These are phyloP conservation scores for Pleurotus djamor DNA, from an alignment of 768 basidiomycete species.

Conservation along the genomic window DNA sequence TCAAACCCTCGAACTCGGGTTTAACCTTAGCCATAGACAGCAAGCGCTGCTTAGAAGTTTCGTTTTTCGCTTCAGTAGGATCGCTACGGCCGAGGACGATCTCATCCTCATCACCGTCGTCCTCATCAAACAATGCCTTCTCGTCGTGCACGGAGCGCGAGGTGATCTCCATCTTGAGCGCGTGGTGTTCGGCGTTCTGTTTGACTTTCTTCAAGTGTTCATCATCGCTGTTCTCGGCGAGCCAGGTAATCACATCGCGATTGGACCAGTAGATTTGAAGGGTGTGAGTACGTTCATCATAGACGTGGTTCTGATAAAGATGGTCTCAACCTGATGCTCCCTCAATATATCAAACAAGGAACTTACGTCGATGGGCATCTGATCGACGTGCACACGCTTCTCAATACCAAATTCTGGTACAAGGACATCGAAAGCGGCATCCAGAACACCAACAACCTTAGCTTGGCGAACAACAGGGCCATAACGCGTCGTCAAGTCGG, in stretches of 20 bases:
- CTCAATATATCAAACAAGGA: neutral
- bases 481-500: slow-evolving; percentile 91
- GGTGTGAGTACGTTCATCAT: slow-evolving; percentile 91
- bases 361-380: slow-evolving; percentile 95
- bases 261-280: slow-evolving; percentile 96
- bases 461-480: slow-evolving; percentile 95
- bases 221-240: slow-evolving; percentile 95
- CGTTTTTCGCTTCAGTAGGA: slow-evolving; percentile 31
- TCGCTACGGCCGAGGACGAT: slow-evolving; percentile 70
- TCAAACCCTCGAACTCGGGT: slow-evolving; percentile 83
- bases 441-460: slow-evolving; percentile 94
- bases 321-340: slow-evolving; percentile 9
- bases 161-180: slow-evolving; percentile 87
- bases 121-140: slow-evolving; percentile 85
- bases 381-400: slow-evolving; percentile 97
- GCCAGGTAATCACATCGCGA: slow-evolving; percentile 91
- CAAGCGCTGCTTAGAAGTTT: slow-evolving; percentile 74
- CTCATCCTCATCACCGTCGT: slow-evolving; percentile 81
- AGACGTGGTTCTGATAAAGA: slow-evolving; percentile 77
- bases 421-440: slow-evolving; percentile 95
- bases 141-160: slow-evolving; percentile 87
- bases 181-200: slow-evolving; percentile 88
- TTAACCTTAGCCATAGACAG: slow-evolving; percentile 74
- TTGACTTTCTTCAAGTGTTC: slow-evolving; percentile 95
- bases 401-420: slow-evolving; percentile 98